Evolutionary conservation across 352 stramenopile genomes (phyloP).

Genomic region (Phytophthora ohioensis): DNA sequence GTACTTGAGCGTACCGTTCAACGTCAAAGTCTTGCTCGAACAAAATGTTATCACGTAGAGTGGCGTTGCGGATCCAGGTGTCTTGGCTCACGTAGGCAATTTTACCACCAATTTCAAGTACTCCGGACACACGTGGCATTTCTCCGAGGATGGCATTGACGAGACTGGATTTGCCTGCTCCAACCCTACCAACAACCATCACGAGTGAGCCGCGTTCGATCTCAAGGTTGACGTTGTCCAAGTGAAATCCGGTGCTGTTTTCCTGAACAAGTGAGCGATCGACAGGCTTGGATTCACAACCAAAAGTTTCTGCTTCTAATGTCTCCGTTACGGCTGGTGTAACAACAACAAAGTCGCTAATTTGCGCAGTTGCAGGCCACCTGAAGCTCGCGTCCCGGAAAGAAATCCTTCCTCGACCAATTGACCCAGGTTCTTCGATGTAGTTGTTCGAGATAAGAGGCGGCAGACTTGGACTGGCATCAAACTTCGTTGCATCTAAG

Average conservation of each 20-base stretch:
- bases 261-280: too few relatives aligned
- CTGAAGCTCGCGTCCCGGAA: constrained; percentile 36
- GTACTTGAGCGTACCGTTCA: constrained; percentile 43
- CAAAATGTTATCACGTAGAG: constrained; percentile 92
- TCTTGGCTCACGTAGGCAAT: constrained; percentile 91
- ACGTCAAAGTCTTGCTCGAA: constrained; percentile 59
- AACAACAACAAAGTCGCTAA: constrained; percentile 32
- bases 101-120: constrained; percentile 32
- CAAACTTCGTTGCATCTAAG: neutral
- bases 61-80: constrained; percentile 93
- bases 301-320: neutral
- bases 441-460: neutral
- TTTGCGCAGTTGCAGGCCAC: constrained; percentile 27
- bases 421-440: neutral
- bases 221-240: constrained; percentile 57
- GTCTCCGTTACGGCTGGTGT: neutral
- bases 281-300: neutral
- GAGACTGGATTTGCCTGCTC: constrained; percentile 61
- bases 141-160: constrained; percentile 59
- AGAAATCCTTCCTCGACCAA: constrained; percentile 22
- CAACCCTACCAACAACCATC: constrained; percentile 62
- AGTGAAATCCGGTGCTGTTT: constrained; percentile 18
- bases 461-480: neutral
- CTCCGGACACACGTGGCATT: constrained; percentile 40
- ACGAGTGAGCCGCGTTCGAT: constrained; percentile 62